Evolutionary conservation across 2,329 filamentous ascomycete species (phyloP), one percentile per base, ranked within the genome.

Genomic region (Ascochyta lentis): DNA sequence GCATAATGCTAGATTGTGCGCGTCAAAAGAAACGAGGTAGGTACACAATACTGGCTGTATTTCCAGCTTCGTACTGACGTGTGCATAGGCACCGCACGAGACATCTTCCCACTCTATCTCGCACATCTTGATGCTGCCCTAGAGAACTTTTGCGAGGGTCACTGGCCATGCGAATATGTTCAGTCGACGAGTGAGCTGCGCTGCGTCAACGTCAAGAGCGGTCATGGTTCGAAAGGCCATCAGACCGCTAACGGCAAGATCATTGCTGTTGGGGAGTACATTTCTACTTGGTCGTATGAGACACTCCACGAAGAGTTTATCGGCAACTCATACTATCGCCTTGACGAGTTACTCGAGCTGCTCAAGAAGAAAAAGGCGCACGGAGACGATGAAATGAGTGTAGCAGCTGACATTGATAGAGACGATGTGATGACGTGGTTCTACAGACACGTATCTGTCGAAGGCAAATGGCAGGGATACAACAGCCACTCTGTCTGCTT

Each of bases 1-100:
- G 81, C 55, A 79, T 84, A 13, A 72, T 83, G 65, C 67, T 83
- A 1, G 80, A 83, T 45, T 78, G 73, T 55, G 76, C 72, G 9
- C 70, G 78, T 40, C 74, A 77, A 47, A 67, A 63, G 26, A 70
- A 61, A 26, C 65, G 55, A 64, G 72, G 10, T 31, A 31, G 3
- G 29, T 15, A 5, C 29, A 31, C 5, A 13, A 3, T 15, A 6
- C 12, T 15, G 29, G 6, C 2, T 31, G 4, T 31, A 31, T 3
- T 31, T 15, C 6, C 9, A 12, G 13, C 29, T 13, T 15, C 10
- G 13, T 31, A 15, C 29, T 31, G 1, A 31, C 29, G 12, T 10
- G 13, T 15, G 12, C 29, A 31, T 31, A 31, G 29, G 29, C 29
- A 31, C 29, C 12, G 65, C 69, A 50, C 16, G 55, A n/a, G 19